Base-by-base conservation (phyloP, 495 filamentous ascomycete genomes). In the Mytilinidion resinicola region DNA sequence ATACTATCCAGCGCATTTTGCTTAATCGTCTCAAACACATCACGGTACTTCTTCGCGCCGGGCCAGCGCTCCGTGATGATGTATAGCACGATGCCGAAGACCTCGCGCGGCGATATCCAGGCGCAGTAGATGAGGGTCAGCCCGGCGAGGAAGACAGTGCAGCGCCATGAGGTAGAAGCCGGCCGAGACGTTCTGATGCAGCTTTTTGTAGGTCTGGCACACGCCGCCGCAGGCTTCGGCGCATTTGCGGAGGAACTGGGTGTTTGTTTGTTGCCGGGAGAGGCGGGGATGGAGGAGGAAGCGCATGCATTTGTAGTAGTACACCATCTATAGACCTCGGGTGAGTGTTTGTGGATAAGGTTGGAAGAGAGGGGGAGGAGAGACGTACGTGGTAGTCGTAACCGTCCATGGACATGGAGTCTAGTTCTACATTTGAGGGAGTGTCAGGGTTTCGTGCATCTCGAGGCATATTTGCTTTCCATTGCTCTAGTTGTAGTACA, bases 51-150 rank as follows among this genome's bases (percentile, higher is more conserved):
- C 42, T 63, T 66, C 9, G 60, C 63, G 9, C 43, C 55, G 12
- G 60, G 59, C 63, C 63, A 66, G 15, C 60, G 55, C 55, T 66
- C 63, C 3, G 63, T 63, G 30, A 66, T 63, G 34, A 66, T 52
- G 30, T 63, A 66, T 11, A 66, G 55, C 15, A 66, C 60, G n/a
- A 62, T 63, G 39, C 48, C 50, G 50, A 58, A 62, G 9, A 65
- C 53, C 30, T 56, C 50, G n/a, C 52, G 11, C 12, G 59, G 62
- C 1, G 59, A 62, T 36, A 56, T 59, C 59, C 63, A 66, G 11
- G 48, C 49, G 51, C 63, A 66, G 55, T 66, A 66, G 25, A 66
- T 39, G 5, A 66, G 55, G 1, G 60, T 66, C 5, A 66, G 52
- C 21, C 63, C 63, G 19, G 63, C 63, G 34, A 66, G 55, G 38